Base-by-base conservation (phyloP, 768 basidiomycete species). In the Termitomyces sp. region DNA sequence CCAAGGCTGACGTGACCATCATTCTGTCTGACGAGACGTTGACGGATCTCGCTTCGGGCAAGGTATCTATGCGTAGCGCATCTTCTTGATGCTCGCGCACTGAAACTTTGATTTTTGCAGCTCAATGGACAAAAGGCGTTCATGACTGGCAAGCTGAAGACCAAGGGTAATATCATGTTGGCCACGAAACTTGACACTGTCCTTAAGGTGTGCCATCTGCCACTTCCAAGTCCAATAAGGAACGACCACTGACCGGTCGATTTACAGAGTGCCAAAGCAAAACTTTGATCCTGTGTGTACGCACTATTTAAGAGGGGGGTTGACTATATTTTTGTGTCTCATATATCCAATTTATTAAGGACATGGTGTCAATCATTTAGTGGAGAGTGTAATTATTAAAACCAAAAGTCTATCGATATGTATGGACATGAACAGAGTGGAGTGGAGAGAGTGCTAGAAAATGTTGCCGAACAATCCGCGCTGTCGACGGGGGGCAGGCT, bases 91-190 rank as follows among this genome's bases (percentile, higher is more conserved):
- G 27, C 7, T 24, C 16, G n/a, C 18, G 18, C 52, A 42, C 48
- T 54, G n/a, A 51, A 44, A 47, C 7, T 37, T n/a, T 48, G 12
- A 27, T 41, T 51, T 41, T 51, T 31, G 61, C 30, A 93, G 88
- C 76, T 89, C 47, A 93, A 91, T 66, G 94, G 92, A 20, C 95
- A 97, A 74, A 95, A 94, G 70, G 94, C 94, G 22, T 97, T 95
- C 78, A 93, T 98, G 91, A 91, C 90, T 7, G 95, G 95, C 31
- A 91, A 91, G 69, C 83, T 97, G 52, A 96, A 95, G 83, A 89
- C 91, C 16, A 89, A 83, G 70, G 93, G 93, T 57, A 95, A 94
- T 75, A 86, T 95, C 73, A 94, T 95, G 92, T 82, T 95, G 61
- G 93, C 91, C 1, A 95, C 93, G 27, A 98, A 96, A 73, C 89